Base-by-base conservation (phyloP, 805 yeast species). In the Kregervanrija delftensis region DNA sequence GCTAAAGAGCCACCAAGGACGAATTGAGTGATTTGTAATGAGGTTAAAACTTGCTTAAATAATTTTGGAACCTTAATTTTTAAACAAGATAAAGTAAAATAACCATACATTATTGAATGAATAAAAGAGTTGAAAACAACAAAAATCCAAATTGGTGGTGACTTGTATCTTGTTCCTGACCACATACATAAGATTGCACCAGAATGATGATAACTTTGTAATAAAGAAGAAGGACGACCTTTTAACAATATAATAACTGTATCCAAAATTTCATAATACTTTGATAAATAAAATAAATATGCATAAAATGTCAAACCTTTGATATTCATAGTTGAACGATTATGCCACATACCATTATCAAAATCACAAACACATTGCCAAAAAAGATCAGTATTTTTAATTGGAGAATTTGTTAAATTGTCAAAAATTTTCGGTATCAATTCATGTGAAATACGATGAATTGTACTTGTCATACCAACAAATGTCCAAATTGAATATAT, bases 101-200 rank as follows among this genome's bases (percentile, higher is more conserved):
- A 83, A 46, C 77, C 71, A 69, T 83, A 83, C 89, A 83, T 83
- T 59, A 83, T 71, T 22, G 84, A 68, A 67, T 83, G 89, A 57
- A 83, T 82, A 59, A 83, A 76, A n/a, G 87, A 81, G 69, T 83
- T 83, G 75, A 83, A 83, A 22, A 79, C 86, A 38, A 82, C 87
- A 64, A 83, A 83, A 55, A 83, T 79, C 89, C 89, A 83, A 59
- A 83, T 83, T 33, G 89, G 89, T 5, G 88, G 86, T 11, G 86
- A 74, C 42, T 74, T 76, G 62, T 67, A 83, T 46, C 88, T 67
- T 45, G 80, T 75, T 2, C 89, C 89, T 8, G 85, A 76, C 88
- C 88, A 83, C 89, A 83, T 83, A 48, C 86, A 81, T 63, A 83
- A 66, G 79, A 83, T 83, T 40, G 89, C 89, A 22, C 89, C 89